Evolutionary conservation across 305 asterid species (phyloP).

Genomic region (Fraxinus xanthoxyloides): DNA sequence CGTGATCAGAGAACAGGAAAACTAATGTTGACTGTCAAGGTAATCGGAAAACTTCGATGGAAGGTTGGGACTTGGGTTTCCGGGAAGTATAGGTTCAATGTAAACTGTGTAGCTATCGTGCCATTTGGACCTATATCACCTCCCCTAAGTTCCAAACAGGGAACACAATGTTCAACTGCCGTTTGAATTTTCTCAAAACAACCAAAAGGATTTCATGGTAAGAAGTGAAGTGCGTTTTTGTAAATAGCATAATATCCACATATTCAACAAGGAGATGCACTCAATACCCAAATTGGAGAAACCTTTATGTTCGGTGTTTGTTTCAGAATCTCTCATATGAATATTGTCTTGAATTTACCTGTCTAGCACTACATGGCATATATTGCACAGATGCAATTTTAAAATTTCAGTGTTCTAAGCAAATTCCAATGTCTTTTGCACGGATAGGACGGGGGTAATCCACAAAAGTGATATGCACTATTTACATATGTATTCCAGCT

Average conservation of each 20-base stretch:
- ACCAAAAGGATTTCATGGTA: background rate
- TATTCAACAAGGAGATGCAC: background rate
- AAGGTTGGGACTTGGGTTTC: constrained; percentile 94
- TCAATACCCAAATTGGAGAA: background rate
- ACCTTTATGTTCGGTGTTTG: background rate
- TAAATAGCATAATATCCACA: background rate
- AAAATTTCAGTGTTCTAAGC: background rate
- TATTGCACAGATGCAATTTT: background rate
- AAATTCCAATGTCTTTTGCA: background rate
- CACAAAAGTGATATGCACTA: too few species aligned
- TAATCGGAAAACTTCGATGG: constrained; percentile 71
- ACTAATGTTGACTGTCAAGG: constrained; percentile 50
- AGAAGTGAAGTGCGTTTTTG: background rate
- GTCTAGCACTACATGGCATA: background rate
- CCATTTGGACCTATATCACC: constrained; percentile 61
- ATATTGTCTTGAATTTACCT: background rate
- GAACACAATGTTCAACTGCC: constrained; percentile 69
- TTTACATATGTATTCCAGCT: too few species aligned
- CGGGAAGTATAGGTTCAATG: constrained; percentile 72
- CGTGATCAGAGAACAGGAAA: constrained; percentile 56
- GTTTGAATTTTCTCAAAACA: constrained; percentile 21
- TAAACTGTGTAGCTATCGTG: constrained; percentile 60
- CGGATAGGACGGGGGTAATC: too few species aligned
- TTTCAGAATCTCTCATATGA: background rate
- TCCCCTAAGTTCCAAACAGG: constrained; percentile 53